Evolutionary conservation across 495 filamentous ascomycete species (phyloP).

Genomic region (Xylaria venustula): DNA sequence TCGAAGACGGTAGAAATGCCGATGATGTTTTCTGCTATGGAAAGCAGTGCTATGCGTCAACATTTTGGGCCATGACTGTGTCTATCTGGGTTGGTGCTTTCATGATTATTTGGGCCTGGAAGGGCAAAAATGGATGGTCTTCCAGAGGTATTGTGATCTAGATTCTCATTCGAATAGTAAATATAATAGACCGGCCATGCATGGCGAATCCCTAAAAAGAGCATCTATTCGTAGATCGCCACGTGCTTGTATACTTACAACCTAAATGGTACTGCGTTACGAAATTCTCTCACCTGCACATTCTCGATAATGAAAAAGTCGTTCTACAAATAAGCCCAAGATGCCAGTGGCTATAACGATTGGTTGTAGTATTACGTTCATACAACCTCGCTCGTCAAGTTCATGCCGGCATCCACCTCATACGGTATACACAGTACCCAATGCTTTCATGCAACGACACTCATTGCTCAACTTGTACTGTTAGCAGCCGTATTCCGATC

Average conservation of each 20-base stretch:
- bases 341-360: background rate
- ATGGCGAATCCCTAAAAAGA: background rate
- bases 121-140: slow-evolving; percentile 71
- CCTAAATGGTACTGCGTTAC: too few species aligned
- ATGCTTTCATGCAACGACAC: background rate
- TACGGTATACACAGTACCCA: background rate
- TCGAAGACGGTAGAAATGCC: slow-evolving; percentile 23
- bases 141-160: slow-evolving; percentile 71
- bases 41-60: slow-evolving; percentile 68
- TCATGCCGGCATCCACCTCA: background rate
- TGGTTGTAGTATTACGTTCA: background rate
- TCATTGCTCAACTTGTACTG: background rate
- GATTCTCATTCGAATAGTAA: background rate
- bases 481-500: background rate
- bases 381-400: background rate
- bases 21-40: slow-evolving; percentile 66
- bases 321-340: background rate
- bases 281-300: too few species aligned
- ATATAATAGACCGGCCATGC: background rate
- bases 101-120: slow-evolving; percentile 79
- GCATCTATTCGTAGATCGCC: too few species aligned
- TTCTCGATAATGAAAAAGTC: too few species aligned
- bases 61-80: slow-evolving; percentile 77
- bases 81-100: slow-evolving; percentile 75
- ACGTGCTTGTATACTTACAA: background rate